Evolutionary conservation across 2,329 filamentous ascomycete species (phyloP).

Genomic region (Spiromastix sp.): DNA sequence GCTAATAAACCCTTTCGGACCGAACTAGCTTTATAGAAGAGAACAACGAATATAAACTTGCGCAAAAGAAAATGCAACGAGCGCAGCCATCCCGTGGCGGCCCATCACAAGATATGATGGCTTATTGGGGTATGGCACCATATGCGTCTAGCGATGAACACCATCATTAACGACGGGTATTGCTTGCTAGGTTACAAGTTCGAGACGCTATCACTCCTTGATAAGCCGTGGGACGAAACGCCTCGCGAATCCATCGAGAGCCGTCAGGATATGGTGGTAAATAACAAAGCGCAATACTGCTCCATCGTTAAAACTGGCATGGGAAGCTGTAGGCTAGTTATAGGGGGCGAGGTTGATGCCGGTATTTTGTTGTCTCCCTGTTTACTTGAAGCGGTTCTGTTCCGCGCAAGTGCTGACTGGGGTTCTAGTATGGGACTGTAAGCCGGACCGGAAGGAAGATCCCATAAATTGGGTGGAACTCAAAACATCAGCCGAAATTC

Average conservation of each 20-base stretch:
- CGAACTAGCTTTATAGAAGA: constrained; percentile 83
- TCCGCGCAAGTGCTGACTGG: too few relatives aligned
- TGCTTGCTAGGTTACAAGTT: constrained; percentile 78
- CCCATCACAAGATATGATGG: constrained; percentile 69
- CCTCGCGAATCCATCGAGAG: constrained; percentile 67
- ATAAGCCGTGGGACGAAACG: constrained; percentile 61
- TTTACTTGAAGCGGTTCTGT: too few relatives aligned
- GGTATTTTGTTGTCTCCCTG: constrained; percentile 36
- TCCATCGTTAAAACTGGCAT: constrained; percentile 85
- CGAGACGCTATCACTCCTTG: constrained; percentile 71
- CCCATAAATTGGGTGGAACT: constrained; percentile 88
- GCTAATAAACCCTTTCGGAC: too few relatives aligned
- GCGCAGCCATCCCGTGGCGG: constrained; percentile 39
- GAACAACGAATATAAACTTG: constrained; percentile 62
- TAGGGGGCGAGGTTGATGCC: constrained; percentile 90
- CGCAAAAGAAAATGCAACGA: constrained; percentile 49
- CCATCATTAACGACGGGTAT: constrained; percentile 1
- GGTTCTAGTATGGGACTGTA: constrained; percentile 67
- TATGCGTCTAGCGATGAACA: not conserved
- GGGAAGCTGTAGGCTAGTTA: constrained; percentile 60
- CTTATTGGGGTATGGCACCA: constrained; percentile 65
- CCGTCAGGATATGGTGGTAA: constrained; percentile 61
- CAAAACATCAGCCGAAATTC: constrained; percentile 73
- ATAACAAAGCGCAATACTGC: constrained; percentile 91
- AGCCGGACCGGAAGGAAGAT: constrained; percentile 54